phyloP scores from a whole-genome alignment of 306 rosid species.

The Acacia confusa region DNA sequence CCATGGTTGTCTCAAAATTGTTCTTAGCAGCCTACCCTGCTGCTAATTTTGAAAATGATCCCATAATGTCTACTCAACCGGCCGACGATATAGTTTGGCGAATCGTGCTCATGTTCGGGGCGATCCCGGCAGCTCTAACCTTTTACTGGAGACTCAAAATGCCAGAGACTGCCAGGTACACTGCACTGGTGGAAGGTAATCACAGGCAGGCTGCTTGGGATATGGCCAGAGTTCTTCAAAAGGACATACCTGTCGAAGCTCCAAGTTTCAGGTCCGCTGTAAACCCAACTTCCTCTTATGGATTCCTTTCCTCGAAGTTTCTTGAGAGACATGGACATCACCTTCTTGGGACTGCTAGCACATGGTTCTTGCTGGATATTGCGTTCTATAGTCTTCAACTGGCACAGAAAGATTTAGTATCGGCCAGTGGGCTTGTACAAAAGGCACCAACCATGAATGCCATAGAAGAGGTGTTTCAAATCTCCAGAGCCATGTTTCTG shows the following conservation, averaged over 20 bases:
- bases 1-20: constrained; percentile 43
- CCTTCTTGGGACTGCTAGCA: constrained; percentile 58
- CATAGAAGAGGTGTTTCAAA: constrained; percentile 55
- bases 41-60: constrained; percentile 9
- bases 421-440: constrained; percentile 58
- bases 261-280: constrained; percentile 10
- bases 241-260: constrained; percentile 18
- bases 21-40: constrained; percentile 39
- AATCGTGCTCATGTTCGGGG: constrained; percentile 68
- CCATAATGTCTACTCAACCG: constrained; percentile 42
- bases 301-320: constrained; percentile 53
- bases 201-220: constrained; percentile 46
- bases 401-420: constrained; percentile 65
- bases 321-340: constrained; percentile 49
- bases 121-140: constrained; percentile 54
- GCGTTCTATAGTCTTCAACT: constrained; percentile 65
- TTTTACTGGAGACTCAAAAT: constrained; percentile 59
- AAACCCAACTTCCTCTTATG: constrained; percentile 33
- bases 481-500: constrained; percentile 59
- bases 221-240: constrained; percentile 60
- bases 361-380: constrained; percentile 73
- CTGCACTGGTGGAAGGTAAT: constrained; percentile 64
- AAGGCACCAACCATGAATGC: constrained; percentile 57
- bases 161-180: constrained; percentile 73
- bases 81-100: constrained; percentile 66